Conservation (phyloP, 2,329 filamentous ascomycete genomes). For the Huntiella moniliformis region DNA sequence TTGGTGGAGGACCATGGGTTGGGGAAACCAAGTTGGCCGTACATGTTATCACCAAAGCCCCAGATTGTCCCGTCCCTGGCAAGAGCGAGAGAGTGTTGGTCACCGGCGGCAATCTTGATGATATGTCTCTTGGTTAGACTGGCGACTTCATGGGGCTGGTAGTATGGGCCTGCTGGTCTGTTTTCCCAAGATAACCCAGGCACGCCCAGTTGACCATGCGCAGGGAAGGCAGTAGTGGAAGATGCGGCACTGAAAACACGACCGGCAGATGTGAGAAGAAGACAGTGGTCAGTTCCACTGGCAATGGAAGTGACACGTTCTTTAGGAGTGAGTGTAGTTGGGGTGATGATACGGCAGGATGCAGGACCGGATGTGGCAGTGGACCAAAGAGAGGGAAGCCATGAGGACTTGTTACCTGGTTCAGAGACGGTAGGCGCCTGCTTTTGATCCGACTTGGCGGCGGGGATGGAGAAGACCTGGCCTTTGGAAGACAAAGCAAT, state of each 20-base stretch:
- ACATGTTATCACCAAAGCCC: slow-evolving; percentile 76
- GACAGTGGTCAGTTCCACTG: slow-evolving; percentile 66
- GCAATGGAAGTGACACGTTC: slow-evolving; percentile 60
- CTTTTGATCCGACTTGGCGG: slow-evolving; percentile 52
- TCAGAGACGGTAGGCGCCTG: slow-evolving; percentile 22
- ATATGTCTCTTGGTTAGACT: slow-evolving; percentile 54
- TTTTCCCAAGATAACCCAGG: slow-evolving; percentile 66
- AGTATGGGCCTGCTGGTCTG: slow-evolving; percentile 57
- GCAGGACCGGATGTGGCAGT: slow-evolving; percentile 29
- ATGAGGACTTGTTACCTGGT: slow-evolving; percentile 25
- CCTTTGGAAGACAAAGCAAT: slow-evolving; percentile 60
- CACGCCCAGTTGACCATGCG: slow-evolving; percentile 70
- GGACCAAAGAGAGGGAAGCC: slow-evolving; percentile 53
- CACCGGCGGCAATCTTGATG: slow-evolving; percentile 59
- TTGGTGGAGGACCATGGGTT: slow-evolving; percentile 40
- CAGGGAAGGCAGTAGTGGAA: slow-evolving; percentile 58
- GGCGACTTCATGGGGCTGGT: slow-evolving; percentile 63
- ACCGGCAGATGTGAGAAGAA: slow-evolving; percentile 68
- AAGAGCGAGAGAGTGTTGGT: slow-evolving; percentile 66
- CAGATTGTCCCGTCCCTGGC: slow-evolving; percentile 63
- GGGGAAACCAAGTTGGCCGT: slow-evolving; percentile 78
- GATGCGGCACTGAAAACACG: slow-evolving; percentile 80
- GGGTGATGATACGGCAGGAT: slow-evolving; percentile 50
- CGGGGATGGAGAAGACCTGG: slow-evolving; percentile 67
- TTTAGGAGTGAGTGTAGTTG: slow-evolving; percentile 41